Conservation (phyloP, 768 basidiomycete species). For the Boletus fagicola region DNA sequence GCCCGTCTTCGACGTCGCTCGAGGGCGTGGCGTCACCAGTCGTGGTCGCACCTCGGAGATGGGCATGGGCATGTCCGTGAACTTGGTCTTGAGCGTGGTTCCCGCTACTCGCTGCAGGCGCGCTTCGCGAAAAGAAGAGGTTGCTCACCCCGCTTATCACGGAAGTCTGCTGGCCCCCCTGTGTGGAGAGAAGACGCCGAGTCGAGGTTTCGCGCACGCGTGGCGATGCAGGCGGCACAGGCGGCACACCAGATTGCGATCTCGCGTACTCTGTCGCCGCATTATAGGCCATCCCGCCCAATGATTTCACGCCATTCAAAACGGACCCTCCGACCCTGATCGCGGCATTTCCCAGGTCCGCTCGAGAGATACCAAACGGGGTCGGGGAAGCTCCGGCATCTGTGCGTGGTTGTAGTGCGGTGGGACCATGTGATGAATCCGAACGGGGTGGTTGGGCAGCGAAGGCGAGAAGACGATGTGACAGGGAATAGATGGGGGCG, state of each 20-base stretch:
- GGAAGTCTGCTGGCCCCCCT: slow-evolving; percentile 23
- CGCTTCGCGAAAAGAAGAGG: slow-evolving; percentile 61
- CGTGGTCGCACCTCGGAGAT: slow-evolving; percentile 17
- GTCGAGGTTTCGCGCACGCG: background rate
- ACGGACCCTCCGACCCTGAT: slow-evolving; percentile 60
- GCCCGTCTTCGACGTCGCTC: slow-evolving; percentile 13
- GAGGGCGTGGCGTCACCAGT: slow-evolving; percentile 11
- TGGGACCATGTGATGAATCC: slow-evolving; percentile 19
- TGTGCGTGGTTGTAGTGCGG: slow-evolving; percentile 20
- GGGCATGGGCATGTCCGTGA: slow-evolving; percentile 1
- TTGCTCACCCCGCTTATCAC: slow-evolving; percentile 30
- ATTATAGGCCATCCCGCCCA: slow-evolving; percentile 59
- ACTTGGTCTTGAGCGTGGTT: slow-evolving; percentile 10
- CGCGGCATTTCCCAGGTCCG: slow-evolving; percentile 54
- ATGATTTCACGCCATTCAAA: slow-evolving; percentile 59
- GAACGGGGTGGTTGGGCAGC: slow-evolving; percentile 38
- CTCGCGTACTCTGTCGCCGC: slow-evolving; percentile 45
- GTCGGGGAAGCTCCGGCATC: slow-evolving; percentile 26
- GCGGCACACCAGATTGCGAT: slow-evolving; percentile 22
- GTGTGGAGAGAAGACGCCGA: slow-evolving; percentile 22
- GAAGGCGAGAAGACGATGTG: slow-evolving; percentile 62
- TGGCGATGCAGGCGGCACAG: slow-evolving; percentile 10
- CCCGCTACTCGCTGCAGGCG: slow-evolving; percentile 44
- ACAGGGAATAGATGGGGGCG: slow-evolving; percentile 58
- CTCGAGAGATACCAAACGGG: slow-evolving; percentile 40